Evolutionary conservation across 139 green algal species (phyloP), one percentile per base, ranked within the genome.

Genomic region (Astrephomene gubernaculifera): DNA sequence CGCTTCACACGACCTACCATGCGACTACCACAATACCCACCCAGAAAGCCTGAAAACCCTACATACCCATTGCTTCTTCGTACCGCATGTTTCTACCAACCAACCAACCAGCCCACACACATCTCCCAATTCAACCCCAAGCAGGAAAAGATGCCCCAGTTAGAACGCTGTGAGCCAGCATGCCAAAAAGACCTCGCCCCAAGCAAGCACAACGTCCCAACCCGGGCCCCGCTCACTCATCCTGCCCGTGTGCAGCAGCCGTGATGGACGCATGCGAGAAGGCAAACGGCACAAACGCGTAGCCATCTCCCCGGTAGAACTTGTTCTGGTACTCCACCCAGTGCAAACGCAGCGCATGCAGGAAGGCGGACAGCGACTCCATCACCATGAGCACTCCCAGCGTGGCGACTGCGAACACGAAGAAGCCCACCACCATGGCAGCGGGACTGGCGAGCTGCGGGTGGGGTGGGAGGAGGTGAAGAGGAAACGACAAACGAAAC

Each of bases 331-430:
- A 98, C 86, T 90, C 81, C 6, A 85, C 96, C 97, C 97, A 99
- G 93, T 99, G 97, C 81, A 99, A 94, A 41, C 97, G 94, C 78
- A 99, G 92, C 2, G 97, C 97, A 84, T 99, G 97, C 67, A 99
- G 93, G 92, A 99, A 99, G 44, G 97, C 97, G 17, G 91, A 97
- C 38, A 99, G 93, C 22, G 91, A 95, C 92, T 99, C 97, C 97
- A 99, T 99, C 6, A 98, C 90, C 95, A 99, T 98, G 61, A 99
- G 92, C 89, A 99, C 97, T 41, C 95, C 97, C 81, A 99, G 81
- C 0, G 97, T 99, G 33, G 96, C 96, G 19, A 89, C 90, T 22
- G 92, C 87, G 85, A 97, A 99, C 25, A 99, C 93, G 64, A 95
- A 97, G 89, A 98, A 98, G 27, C 92, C 95, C 90, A 92, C 79